These are phyloP conservation scores for Monilinia vaccinii-corymbosi DNA, from an alignment of 2,329 filamentous ascomycete genomes.

Conservation along the genomic window DNA sequence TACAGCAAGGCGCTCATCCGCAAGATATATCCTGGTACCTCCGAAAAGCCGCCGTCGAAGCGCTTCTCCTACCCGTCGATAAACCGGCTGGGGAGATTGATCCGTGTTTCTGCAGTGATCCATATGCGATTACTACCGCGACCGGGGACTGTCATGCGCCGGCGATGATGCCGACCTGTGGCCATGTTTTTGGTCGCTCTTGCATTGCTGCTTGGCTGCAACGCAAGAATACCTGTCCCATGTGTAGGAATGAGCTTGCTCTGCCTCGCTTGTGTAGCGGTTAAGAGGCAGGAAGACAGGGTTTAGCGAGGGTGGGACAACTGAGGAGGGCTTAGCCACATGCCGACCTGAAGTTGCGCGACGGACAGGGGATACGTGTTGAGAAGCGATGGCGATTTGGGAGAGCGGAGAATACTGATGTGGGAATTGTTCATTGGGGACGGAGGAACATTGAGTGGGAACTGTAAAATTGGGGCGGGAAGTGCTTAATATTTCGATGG, in stretches of 20 bases:
- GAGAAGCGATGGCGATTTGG: too few relatives aligned
- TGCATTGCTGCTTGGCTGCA: not conserved
- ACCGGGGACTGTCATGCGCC: not conserved
- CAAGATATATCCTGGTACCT: not conserved
- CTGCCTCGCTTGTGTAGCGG: not conserved
- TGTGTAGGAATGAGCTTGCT: not conserved
- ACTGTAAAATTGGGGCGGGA: too few relatives aligned
- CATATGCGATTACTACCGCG: not conserved
- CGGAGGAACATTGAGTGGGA: too few relatives aligned
- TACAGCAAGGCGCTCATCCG: not conserved
- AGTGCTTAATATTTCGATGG: too few relatives aligned
- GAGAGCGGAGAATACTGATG: not conserved
- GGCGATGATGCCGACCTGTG: not conserved
- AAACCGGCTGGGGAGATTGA: not conserved
- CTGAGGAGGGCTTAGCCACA: not conserved
- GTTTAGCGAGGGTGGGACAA: not conserved
- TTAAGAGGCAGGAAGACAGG: not conserved
- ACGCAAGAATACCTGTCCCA: not conserved
- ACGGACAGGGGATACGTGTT: too few relatives aligned
- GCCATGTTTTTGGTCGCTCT: not conserved
- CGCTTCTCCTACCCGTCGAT: not conserved
- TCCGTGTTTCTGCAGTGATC: not conserved
- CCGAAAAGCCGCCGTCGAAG: not conserved
- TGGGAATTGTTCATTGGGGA: not conserved
- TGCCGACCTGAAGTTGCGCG: not conserved